phyloP scores from a whole-genome alignment of 2,329 filamentous ascomycete genomes.

The Pseudopithomyces chartarum region DNA sequence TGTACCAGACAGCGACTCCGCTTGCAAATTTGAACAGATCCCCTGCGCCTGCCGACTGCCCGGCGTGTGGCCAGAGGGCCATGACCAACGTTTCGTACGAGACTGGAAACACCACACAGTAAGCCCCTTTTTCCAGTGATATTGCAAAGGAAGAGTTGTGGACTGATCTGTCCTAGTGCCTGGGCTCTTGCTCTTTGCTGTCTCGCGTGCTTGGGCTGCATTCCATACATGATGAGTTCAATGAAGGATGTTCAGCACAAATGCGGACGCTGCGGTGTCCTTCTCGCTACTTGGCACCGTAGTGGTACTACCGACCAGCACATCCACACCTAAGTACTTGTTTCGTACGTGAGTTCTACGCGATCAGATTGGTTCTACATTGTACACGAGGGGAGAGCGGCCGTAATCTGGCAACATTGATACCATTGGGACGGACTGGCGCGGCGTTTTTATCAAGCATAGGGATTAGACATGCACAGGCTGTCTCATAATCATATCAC shows the following conservation, averaged over 20 bases:
- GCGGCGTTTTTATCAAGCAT: not conserved
- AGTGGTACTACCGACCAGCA: constrained; percentile 54
- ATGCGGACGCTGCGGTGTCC: constrained; percentile 52
- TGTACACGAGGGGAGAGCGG: not conserved
- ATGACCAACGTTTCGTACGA: constrained; percentile 44
- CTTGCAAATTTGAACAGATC: constrained; percentile 37
- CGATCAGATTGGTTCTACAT: not conserved
- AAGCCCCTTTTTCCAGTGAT: constrained; percentile 14
- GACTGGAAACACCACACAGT: constrained; percentile 51
- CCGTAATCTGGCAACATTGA: not conserved
- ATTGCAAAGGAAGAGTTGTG: constrained; percentile 4
- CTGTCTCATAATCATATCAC: no score
- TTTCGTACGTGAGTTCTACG: not conserved
- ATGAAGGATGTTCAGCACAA: constrained; percentile 57
- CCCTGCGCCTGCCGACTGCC: constrained; percentile 55
- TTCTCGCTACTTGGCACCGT: constrained; percentile 56
- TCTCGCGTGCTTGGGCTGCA: constrained; percentile 52
- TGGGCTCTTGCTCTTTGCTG: constrained; percentile 54
- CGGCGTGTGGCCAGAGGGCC: constrained; percentile 49
- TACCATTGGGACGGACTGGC: not conserved
- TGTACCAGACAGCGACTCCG: constrained; percentile 44
- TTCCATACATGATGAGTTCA: constrained; percentile 54
- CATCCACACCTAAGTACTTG: constrained; percentile 36
- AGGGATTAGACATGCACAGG: no score
- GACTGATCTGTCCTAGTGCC: constrained; percentile 37